A percentile compares a stretch with the other conserved stretches of the same genome.
These are phyloP conservation scores for Artemisia argyi DNA, from an alignment of 129 eudicot genomes.

Conservation along the genomic window DNA sequence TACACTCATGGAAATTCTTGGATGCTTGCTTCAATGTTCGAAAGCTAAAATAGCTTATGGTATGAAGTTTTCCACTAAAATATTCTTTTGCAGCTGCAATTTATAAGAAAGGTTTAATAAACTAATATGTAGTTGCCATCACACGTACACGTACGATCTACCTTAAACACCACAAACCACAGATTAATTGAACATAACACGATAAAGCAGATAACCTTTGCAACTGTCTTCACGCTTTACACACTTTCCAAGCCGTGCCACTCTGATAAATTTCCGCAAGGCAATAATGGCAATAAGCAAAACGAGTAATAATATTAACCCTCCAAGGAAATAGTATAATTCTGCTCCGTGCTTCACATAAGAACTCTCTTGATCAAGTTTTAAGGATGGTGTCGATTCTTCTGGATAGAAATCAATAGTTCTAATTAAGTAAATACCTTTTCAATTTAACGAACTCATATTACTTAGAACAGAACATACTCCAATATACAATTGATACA, in stretches of 20 bases:
- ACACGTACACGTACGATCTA: neutral
- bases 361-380: constrained; percentile 27
- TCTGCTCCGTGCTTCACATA: constrained; percentile 26
- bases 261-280: constrained; percentile 40
- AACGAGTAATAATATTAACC: constrained; percentile 39
- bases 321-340: constrained; percentile 56
- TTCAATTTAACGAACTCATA: constrained; percentile 9
- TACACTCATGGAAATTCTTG: constrained; percentile 48
- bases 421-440: too few species aligned
- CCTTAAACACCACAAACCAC: too few species aligned
- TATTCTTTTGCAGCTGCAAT: constrained; percentile 47
- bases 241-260: constrained; percentile 28
- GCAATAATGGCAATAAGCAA: constrained; percentile 41
- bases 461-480: neutral
- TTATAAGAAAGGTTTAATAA: constrained; percentile 8
- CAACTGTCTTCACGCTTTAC: constrained; percentile 32
- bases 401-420: neutral
- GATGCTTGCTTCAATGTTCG: constrained; percentile 64
- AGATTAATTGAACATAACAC: neutral
- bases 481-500: neutral
- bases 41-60: constrained; percentile 57
- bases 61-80: constrained; percentile 49
- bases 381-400: constrained; percentile 7
- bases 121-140: constrained; percentile 5
- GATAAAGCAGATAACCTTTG: constrained; percentile 26